These are phyloP conservation scores for Ogataea allantospora DNA, from an alignment of 805 yeast genomes.

Conservation along the genomic window DNA sequence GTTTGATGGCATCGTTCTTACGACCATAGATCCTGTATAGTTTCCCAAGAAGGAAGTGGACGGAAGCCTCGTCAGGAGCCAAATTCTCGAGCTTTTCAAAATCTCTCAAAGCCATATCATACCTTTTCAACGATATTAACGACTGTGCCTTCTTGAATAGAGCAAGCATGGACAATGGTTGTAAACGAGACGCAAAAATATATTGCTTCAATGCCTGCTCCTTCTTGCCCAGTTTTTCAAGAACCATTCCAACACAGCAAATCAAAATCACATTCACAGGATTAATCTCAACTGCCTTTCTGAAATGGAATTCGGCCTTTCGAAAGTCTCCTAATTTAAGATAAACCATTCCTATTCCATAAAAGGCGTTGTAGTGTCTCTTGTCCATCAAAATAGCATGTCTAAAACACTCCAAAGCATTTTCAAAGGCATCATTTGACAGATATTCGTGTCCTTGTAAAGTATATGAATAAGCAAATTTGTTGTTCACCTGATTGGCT, in stretches of 20 bases:
- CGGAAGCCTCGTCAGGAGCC: constrained; percentile 94
- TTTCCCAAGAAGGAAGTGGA: constrained; percentile 86
- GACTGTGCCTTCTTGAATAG: constrained; percentile 86
- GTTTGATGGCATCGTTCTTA: constrained; percentile 74
- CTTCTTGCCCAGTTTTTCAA: constrained; percentile 69
- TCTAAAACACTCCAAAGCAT: constrained; percentile 81
- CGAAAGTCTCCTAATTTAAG: constrained; percentile 80
- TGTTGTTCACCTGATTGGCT: constrained; percentile 59
- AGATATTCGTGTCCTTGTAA: constrained; percentile 91
- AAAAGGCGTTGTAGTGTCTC: constrained; percentile 89
- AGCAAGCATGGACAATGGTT: constrained; percentile 83
- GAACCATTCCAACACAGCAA: constrained; percentile 92
- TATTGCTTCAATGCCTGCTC: constrained; percentile 79
- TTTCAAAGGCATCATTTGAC: constrained; percentile 84
- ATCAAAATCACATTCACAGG: constrained; percentile 86
- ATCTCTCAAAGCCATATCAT: constrained; percentile 67
- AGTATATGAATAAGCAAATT: constrained; percentile 85
- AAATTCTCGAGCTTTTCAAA: constrained; percentile 69
- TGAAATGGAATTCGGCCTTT: constrained; percentile 81
- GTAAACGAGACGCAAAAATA: constrained; percentile 76
- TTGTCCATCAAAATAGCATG: constrained; percentile 73
- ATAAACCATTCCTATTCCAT: constrained; percentile 94
- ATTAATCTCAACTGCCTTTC: constrained; percentile 83
- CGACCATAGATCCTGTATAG: constrained; percentile 74
- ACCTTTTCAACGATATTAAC: constrained; percentile 67